Base-by-base conservation (phyloP, 139 green algal species). In the Tetradesmus obliquus region DNA sequence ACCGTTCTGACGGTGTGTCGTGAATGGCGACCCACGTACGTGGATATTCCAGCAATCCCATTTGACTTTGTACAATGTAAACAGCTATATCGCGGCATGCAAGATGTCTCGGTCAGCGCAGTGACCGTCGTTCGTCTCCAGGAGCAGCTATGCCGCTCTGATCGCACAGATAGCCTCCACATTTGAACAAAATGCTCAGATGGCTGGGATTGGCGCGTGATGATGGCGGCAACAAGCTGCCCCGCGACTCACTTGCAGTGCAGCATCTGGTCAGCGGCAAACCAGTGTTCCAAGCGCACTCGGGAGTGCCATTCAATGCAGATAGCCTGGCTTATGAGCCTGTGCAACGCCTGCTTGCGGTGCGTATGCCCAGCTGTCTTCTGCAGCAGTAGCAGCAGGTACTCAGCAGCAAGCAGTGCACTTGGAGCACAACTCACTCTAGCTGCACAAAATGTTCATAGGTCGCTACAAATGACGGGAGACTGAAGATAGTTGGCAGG, bases 321-420 rank as follows among this genome's bases (percentile, higher is more conserved):
- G 94, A 96, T 81, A 82, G 85, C 19, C 69, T 93, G 19, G 92
- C 94, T 4, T 95, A 94, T 62, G 94, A 96, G 24, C 84, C 91
- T 1, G 55, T 95, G 3, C 93, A 96, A 17, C 71, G 93, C 0
- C 79, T 95, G 12, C 74, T 96, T 22, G 94, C 92, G 79, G 94
- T 96, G 83, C 13, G 90, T 72, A n/a, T 1, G 17, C 2, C 24
- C 57, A 24, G 66, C 66, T 76, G 66, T 17, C 66, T 76, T 17
- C 66, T 76, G 66, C 66, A 76, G 66, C 66, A 76, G 17, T 24
- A 76, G 17, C 17, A 76, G 66, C 66, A 76, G 66, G 66, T 76
- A 76, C 66, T 24, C 2, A 76, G 66, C 66, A 76, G 66, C 66
- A 24, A 24, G 66, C 66, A 24, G 15, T 76, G 66, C 66, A 24